phyloP scores from a whole-genome alignment of 2,329 filamentous ascomycete genomes.

The Calonectria pseudoreteaudii region DNA sequence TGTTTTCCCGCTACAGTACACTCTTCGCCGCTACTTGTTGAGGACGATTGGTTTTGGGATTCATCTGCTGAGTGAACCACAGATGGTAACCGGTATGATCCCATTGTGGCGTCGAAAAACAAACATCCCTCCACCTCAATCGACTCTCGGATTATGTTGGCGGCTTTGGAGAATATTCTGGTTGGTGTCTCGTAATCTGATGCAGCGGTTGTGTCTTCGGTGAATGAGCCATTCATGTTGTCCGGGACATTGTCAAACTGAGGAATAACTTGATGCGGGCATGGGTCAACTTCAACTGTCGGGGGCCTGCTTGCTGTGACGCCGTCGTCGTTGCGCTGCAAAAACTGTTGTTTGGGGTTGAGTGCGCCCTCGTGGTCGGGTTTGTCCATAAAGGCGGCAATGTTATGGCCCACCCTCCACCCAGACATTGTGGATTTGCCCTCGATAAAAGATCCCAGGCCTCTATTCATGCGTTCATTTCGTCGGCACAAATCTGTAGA shows the following conservation, averaged over 20 bases:
- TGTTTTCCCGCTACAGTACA: neutral
- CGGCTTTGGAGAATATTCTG: conserved; percentile 55
- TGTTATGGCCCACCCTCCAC: neutral
- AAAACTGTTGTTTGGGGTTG: neutral
- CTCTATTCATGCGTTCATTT: conserved; percentile 52
- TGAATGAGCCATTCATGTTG: neutral
- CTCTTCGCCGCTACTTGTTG: neutral
- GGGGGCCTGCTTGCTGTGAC: neutral
- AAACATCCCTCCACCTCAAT: conserved; percentile 54
- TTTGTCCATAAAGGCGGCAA: neutral
- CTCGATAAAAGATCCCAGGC: conserved; percentile 51
- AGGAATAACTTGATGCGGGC: neutral
- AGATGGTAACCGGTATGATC: neutral
- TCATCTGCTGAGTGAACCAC: neutral
- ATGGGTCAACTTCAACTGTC: neutral
- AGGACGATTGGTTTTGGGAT: neutral
- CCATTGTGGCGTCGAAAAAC: conserved; percentile 46
- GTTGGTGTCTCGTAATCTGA: neutral
- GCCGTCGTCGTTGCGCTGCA: neutral
- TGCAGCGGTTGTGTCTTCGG: neutral
- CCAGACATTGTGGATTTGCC: conserved; percentile 31
- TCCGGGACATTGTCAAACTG: neutral
- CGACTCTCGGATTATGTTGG: conserved; percentile 56
- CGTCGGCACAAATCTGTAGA: conserved; percentile 42
- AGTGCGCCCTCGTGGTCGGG: neutral